phyloP scores from a whole-genome alignment of 169 alveolate species.

The Plasmodium sp. region DNA sequence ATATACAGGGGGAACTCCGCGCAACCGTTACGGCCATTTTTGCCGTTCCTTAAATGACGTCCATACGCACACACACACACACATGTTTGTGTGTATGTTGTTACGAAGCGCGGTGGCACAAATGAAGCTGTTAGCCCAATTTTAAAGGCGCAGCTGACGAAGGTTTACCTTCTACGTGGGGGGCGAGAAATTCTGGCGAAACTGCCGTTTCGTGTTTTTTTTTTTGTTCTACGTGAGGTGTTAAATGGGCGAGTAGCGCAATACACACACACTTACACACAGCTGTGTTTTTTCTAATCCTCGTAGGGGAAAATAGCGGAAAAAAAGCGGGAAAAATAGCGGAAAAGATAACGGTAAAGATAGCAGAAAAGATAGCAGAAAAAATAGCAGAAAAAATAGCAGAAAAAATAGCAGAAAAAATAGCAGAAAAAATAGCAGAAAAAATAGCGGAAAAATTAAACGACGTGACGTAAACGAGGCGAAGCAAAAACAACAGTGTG shows the following conservation, averaged over 20 bases:
- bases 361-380: background rate
- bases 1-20: background rate
- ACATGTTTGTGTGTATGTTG: background rate
- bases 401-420: background rate
- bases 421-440: background rate
- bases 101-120: background rate
- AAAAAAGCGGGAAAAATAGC: background rate
- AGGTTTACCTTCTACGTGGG: background rate
- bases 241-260: slow-evolving; percentile 3
- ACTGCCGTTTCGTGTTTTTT: background rate
- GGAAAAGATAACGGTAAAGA: background rate
- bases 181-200: background rate
- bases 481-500: background rate
- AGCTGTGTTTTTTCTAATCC: slow-evolving; percentile 12
- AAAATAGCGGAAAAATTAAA: background rate
- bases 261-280: slow-evolving; percentile 38
- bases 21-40: background rate
- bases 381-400: background rate
- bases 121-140: background rate
- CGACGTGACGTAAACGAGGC: background rate
- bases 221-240: slow-evolving; percentile 1
- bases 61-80: background rate
- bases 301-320: background rate
- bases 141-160: background rate
- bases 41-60: background rate